Evolutionary conservation across 805 yeast genomes (phyloP), one percentile per base, ranked within the genome.

Genomic region (Barnettozyma salicaria): DNA sequence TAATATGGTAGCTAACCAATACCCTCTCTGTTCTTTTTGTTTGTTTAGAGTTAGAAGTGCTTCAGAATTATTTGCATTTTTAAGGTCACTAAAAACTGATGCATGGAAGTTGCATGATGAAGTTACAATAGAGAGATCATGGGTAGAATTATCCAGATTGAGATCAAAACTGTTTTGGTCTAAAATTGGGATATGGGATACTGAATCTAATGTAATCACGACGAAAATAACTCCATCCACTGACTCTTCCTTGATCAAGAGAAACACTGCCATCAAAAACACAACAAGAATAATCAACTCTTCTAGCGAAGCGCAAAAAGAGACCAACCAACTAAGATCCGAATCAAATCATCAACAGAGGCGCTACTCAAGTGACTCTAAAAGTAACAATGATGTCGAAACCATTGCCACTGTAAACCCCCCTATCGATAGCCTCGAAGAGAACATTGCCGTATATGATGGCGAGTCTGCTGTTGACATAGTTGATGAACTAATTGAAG

Each of bases 111-210:
- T 80, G 29, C 72, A 70, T 31, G 63, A 64, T 30, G 68, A 63
- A 2, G 53, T 61, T 2, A 59, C 63, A 35, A 53, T 64, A 21
- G 65, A 62, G 40, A 67, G 72, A 40, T 74, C 76, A 8, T 89
- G 95, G 83, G 61, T 70, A 21, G 84, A 78, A 48, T 57, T 79
- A 24, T 62, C 73, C 26, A 71, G 78, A 49, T 65, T 86, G 16
- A 72, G 95, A 37, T 73, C 75, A 28, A 80, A 81, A 53, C 66
- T 89, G 45, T 85, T 81, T 60, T 90, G 95, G 90, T 68, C 94
- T 7, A 77, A 86, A 45, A 58, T 80, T 17, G 97, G 97, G 6
- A 69, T 78, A 21, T 83, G 90, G 89, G 84, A 80, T 40, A 56
- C 60, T 4, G 70, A 64, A 22, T 24, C 35, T 3, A 58, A 53